phyloP scores from a whole-genome alignment of 2,329 filamentous ascomycete species.

The Phoma sp. region DNA sequence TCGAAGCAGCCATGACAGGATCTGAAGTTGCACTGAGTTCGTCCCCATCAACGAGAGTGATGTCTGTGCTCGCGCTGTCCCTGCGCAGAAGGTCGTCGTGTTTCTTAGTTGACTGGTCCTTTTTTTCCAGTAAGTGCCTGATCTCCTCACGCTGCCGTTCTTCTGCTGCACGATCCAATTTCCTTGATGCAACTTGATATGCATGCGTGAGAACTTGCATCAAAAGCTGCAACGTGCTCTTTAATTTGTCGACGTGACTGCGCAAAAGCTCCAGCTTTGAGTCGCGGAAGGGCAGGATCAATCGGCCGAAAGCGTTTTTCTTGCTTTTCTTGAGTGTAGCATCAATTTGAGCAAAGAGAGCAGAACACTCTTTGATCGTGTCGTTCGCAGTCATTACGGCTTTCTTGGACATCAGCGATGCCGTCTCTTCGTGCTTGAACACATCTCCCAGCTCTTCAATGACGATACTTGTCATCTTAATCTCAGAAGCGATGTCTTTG shows the following conservation, averaged over 20 bases:
- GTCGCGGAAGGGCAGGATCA: conserved; percentile 41
- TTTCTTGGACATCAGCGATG: conserved; percentile 32
- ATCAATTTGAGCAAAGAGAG: conserved; percentile 35
- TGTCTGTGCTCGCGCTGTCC: conserved; percentile 28
- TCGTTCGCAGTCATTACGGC: conserved; percentile 36
- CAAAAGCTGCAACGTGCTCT: conserved; percentile 38
- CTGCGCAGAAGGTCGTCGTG: conserved; percentile 35
- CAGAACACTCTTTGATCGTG: conserved; percentile 36
- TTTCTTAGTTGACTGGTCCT: conserved; percentile 30
- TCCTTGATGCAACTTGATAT: conserved; percentile 33
- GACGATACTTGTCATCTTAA: conserved; percentile 35
- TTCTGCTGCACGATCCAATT: conserved; percentile 33
- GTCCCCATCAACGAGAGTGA: conserved; percentile 19
- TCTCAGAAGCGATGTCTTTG: conserved; percentile 39
- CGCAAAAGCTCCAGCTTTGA: conserved; percentile 37
- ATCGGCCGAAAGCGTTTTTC: conserved; percentile 31
- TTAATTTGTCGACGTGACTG: conserved; percentile 39
- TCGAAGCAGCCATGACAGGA: conserved; percentile 12
- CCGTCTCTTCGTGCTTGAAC: conserved; percentile 34
- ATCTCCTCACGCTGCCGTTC: conserved; percentile 36
- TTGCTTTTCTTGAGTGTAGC: conserved; percentile 33
- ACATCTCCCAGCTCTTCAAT: conserved; percentile 37
- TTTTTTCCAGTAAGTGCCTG: conserved; percentile 29
- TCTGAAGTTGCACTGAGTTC: neutral
- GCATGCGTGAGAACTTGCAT: conserved; percentile 39